Conservation (phyloP, 1,284 basidiomycete species). For the Sphaerobolus stellatus region DNA sequence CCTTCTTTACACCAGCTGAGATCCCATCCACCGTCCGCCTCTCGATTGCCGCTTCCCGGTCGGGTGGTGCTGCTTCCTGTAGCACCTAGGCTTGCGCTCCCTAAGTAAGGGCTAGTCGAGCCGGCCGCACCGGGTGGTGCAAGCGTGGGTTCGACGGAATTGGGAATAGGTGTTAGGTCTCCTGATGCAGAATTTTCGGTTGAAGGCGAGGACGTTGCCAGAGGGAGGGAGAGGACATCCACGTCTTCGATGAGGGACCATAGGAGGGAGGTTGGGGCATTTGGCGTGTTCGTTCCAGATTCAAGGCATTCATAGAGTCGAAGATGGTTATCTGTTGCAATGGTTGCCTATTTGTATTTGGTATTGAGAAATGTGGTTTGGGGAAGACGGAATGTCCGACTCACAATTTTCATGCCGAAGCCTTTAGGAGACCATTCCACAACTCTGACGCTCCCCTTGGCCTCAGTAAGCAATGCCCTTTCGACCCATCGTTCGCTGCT, state of each 20-base stretch:
- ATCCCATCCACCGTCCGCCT: constrained; percentile 89
- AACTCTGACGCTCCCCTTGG: constrained; percentile 78
- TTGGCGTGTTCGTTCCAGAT: constrained; percentile 9
- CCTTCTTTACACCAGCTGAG: constrained; percentile 92
- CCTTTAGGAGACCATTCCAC: constrained; percentile 85
- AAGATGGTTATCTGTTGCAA: constrained; percentile 83
- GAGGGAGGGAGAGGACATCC: constrained; percentile 63
- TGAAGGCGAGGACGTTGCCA: constrained; percentile 42
- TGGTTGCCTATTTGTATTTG: constrained; percentile 59
- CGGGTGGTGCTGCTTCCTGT: constrained; percentile 1
- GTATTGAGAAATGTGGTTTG: not conserved
- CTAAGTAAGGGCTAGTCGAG: constrained; percentile 9
- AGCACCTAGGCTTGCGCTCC: not conserved
- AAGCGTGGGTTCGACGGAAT: constrained; percentile 36
- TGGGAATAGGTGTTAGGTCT: not conserved
- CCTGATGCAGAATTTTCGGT: constrained; percentile 31
- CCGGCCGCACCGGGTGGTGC: constrained; percentile 41
- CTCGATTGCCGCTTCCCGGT: constrained; percentile 43
- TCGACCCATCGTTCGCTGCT: constrained; percentile 63
- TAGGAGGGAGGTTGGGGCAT: constrained; percentile 59
- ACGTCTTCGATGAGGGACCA: constrained; percentile 83
- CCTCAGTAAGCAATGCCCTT: constrained; percentile 73
- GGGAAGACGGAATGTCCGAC: constrained; percentile 26
- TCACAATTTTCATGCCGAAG: constrained; percentile 82
- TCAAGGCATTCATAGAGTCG: constrained; percentile 91